These are phyloP conservation scores for Hippophae gyantsensis DNA, from an alignment of 306 rosid genomes.

Conservation along the genomic window DNA sequence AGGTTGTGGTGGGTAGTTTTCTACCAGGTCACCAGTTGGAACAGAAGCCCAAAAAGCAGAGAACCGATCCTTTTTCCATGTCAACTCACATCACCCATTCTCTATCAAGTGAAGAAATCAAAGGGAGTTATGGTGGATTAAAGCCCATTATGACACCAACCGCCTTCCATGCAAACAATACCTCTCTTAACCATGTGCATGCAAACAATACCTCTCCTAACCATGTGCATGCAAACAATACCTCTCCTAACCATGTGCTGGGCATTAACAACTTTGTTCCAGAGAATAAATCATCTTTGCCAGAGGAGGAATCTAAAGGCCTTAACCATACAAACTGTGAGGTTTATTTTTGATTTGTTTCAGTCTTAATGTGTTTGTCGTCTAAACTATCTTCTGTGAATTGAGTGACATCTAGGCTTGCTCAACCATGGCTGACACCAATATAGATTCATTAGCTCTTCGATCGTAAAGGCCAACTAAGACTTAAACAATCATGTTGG, in stretches of 20 bases:
- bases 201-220: slow-evolving; percentile 14
- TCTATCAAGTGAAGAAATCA: slow-evolving; percentile 39
- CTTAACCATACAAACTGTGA: slow-evolving; percentile 49
- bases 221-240: slow-evolving; percentile 32
- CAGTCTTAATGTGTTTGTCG: slow-evolving; percentile 12
- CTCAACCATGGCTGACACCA: slow-evolving; percentile 38
- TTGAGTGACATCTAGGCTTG: slow-evolving; percentile 34
- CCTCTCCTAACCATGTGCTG: slow-evolving; percentile 17
- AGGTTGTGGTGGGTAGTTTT: slow-evolving; percentile 75
- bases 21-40: slow-evolving; percentile 66
- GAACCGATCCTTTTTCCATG: slow-evolving; percentile 32
- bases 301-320: slow-evolving; percentile 54
- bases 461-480: slow-evolving; percentile 19
- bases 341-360: slow-evolving; percentile 40
- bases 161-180: slow-evolving; percentile 37
- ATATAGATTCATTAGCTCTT: slow-evolving; percentile 25
- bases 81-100: slow-evolving; percentile 29
- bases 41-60: slow-evolving; percentile 64
- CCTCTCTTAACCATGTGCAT: slow-evolving; percentile 20
- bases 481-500: slow-evolving; percentile 16
- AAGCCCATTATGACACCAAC: slow-evolving; percentile 57
- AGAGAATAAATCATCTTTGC: slow-evolving; percentile 35
- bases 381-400: slow-evolving; percentile 16
- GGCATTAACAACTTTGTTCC: no score
- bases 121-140: slow-evolving; percentile 27